Percentiles rank a stretch among this genome's conserved stretches.
Conservation (phyloP, 352 stramenopile species). For the Globisporangium radiosum region DNA sequence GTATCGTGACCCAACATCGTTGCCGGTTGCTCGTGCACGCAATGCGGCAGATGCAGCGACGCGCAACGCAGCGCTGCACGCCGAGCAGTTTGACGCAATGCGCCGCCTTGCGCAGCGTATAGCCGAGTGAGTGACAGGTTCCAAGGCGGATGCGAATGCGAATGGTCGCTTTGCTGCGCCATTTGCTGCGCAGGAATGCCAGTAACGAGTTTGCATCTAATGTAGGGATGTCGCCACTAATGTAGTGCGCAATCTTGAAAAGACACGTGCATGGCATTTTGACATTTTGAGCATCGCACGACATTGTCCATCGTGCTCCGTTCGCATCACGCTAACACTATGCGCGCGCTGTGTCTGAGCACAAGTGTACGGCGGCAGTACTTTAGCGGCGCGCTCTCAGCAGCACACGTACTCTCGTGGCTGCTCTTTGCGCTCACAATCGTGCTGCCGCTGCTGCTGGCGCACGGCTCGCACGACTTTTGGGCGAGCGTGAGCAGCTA, state of each 20-base stretch:
- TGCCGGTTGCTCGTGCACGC: background rate
- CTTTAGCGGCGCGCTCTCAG: conserved; percentile 41
- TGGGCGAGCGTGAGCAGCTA: conserved; percentile 54
- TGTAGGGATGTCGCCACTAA: background rate
- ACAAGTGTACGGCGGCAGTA: conserved; percentile 51
- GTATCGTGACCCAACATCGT: background rate
- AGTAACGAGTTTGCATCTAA: too few species aligned
- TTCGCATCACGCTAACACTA: conserved; percentile 5
- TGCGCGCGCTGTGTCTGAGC: conserved; percentile 44
- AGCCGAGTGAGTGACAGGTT: too few species aligned
- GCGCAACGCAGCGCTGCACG: conserved; percentile 3
- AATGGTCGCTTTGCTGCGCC: too few species aligned
- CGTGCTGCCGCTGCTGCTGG: conserved; percentile 49
- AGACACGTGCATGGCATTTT: background rate
- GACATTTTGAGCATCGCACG: too few species aligned
- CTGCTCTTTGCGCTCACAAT: conserved; percentile 30
- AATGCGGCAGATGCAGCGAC: background rate
- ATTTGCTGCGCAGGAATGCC: too few species aligned
- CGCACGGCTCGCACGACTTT: conserved; percentile 36
- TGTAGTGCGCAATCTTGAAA: background rate
- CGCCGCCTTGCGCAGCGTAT: background rate
- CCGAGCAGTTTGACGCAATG: conserved; percentile 1
- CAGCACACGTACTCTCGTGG: conserved; percentile 42
- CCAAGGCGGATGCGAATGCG: too few species aligned
- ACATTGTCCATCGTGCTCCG: too few species aligned